phyloP scores from a whole-genome alignment of 805 yeast species.

The Ogataea pignaliae region DNA sequence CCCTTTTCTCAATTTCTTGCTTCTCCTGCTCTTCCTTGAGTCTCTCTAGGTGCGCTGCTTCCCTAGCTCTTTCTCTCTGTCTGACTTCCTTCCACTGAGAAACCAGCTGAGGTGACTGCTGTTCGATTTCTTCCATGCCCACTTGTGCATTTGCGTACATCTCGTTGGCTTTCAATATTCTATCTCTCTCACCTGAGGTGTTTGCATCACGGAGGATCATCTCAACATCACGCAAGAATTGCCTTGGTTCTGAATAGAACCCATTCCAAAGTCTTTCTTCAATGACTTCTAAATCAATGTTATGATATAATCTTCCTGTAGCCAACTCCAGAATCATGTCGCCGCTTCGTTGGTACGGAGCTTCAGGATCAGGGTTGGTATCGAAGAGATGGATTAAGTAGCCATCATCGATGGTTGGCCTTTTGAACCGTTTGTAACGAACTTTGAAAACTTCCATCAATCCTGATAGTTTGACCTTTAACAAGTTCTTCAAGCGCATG shows the following conservation, averaged over 20 bases:
- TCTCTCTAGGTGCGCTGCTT: slow-evolving; percentile 38
- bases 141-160: slow-evolving; percentile 96
- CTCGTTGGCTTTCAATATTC: slow-evolving; percentile 78
- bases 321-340: slow-evolving; percentile 78
- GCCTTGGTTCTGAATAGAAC: slow-evolving; percentile 86
- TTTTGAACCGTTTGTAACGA: slow-evolving; percentile 84
- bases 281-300: slow-evolving; percentile 90
- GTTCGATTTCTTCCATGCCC: slow-evolving; percentile 83
- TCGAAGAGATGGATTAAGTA: slow-evolving; percentile 75
- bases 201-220: slow-evolving; percentile 77
- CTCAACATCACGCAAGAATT: slow-evolving; percentile 79
- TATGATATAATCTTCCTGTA: slow-evolving; percentile 68
- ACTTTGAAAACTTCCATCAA: slow-evolving; percentile 85
- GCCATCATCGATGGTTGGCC: slow-evolving; percentile 82
- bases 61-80: slow-evolving; percentile 57
- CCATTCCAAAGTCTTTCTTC: slow-evolving; percentile 98
- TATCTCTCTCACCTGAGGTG: slow-evolving; percentile 75
- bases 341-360: slow-evolving; percentile 46
- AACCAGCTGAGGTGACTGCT: slow-evolving; percentile 57
- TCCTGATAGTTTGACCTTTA: slow-evolving; percentile 81
- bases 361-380: slow-evolving; percentile 37
- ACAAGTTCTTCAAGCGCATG: slow-evolving; percentile 74
- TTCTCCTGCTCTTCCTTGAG: slow-evolving; percentile 23
- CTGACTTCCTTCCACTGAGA: slow-evolving; percentile 73
- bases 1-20: slow-evolving; percentile 6